A percentile compares a stretch with the other conserved stretches of the same genome.
These are phyloP conservation scores for Botrytis deweyae DNA, from an alignment of 2,329 filamentous ascomycete genomes.

Conservation along the genomic window DNA sequence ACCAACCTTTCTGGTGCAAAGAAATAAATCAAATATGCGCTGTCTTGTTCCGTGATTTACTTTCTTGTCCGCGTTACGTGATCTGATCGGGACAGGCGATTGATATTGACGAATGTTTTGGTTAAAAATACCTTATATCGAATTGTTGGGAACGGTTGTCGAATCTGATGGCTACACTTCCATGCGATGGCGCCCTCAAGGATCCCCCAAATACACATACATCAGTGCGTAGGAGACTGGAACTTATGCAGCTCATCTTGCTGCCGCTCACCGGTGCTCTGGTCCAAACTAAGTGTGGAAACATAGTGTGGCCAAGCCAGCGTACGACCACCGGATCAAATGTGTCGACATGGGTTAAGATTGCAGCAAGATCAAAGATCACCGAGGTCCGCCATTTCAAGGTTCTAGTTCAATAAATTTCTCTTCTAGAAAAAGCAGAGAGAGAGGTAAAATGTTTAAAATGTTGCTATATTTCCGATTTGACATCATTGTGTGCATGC, in stretches of 20 bases:
- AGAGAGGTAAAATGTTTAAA: background rate
- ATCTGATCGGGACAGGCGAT: slow-evolving; percentile 23
- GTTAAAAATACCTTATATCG: slow-evolving; percentile 3
- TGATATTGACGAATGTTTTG: slow-evolving; percentile 12
- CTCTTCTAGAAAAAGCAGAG: slow-evolving; percentile 20
- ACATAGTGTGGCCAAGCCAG: slow-evolving; percentile 21
- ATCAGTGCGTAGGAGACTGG: slow-evolving; percentile 31
- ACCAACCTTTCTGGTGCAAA: background rate
- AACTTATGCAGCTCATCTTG: slow-evolving; percentile 40
- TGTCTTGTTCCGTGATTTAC: slow-evolving; percentile 5
- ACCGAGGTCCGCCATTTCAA: slow-evolving; percentile 18
- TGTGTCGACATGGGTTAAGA: slow-evolving; percentile 18
- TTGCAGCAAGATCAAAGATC: slow-evolving; percentile 19
- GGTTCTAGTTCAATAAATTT: slow-evolving; percentile 17
- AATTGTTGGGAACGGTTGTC: slow-evolving; percentile 12
- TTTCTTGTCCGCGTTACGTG: slow-evolving; percentile 25
- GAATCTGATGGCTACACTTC: slow-evolving; percentile 23
- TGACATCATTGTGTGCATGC: slow-evolving; percentile 14
- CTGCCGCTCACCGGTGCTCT: slow-evolving; percentile 36
- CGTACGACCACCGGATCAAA: slow-evolving; percentile 22
- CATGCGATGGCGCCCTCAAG: slow-evolving; percentile 26
- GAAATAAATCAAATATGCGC: slow-evolving; percentile 10
- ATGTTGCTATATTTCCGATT: slow-evolving; percentile 18
- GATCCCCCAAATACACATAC: slow-evolving; percentile 27
- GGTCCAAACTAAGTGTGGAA: slow-evolving; percentile 27